Evolutionary conservation across 345 rosid genomes (phyloP), one percentile per base, ranked within the genome.

Genomic region (Microcos paniculata): DNA sequence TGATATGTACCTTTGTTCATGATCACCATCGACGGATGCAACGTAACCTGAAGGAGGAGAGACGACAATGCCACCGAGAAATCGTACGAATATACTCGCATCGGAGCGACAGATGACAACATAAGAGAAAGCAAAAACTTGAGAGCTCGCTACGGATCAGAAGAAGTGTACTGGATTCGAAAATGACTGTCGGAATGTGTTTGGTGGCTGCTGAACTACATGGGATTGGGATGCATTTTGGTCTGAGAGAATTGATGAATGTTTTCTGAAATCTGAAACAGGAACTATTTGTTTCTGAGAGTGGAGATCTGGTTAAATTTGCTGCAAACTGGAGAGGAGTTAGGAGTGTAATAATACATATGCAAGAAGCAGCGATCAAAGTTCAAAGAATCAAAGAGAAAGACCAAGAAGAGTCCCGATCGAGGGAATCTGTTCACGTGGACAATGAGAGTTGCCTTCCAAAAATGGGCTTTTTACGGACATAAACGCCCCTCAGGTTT

Each of bases 371-470:
- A 4, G 24, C 43, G 49, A 24, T 52, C 58, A 30, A 26, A 33
- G 23, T 62, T 33, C 35, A 42, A 43, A 16, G 59, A 53, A 74
- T 69, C 58, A 8, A 8, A 31, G 43, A 49, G 43, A 15, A 24
- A 57, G n/a, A n/a, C 5, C 5, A 35, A 35, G 4, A 52, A 57
- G 35, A 21, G 62, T 35, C 26, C 59, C 65, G 61, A 16, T 28
- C 52, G 1, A 16, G 42, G 59, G 79, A 79, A 81, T 83, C 80
- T 75, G 5, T 65, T 43, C 87, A 77, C 86, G 79, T 84, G 85
- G 49, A 77, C 64, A 56, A 45, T 68, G 63, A 40, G 12, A 5
- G 49, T 35, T 19, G 31, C 62, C 63, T 62, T 65, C 42, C 19
- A 35, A 8, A 46, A 16, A 4, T 65, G 4, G 11, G 4, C 0